Conservation (phyloP, 257 asterid species). For the Ocimum tenuiflorum region DNA sequence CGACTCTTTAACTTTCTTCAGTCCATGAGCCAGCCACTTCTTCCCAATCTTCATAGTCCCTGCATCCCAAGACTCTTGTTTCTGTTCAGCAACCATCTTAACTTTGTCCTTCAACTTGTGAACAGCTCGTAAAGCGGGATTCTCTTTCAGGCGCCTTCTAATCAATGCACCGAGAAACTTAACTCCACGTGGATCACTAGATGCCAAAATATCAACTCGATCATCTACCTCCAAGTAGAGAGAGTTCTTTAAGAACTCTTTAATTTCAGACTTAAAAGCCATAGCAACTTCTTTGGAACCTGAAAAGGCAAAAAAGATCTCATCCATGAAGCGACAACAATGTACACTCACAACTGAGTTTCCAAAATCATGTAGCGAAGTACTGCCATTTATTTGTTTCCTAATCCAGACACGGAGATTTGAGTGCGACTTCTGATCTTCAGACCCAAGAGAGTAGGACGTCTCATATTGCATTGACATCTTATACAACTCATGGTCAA, state of each 20-base stretch:
- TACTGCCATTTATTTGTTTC: constrained; percentile 55
- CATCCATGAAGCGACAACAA: constrained; percentile 91
- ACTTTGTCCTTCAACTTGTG: constrained; percentile 85
- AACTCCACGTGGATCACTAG: constrained; percentile 44
- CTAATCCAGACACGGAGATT: constrained; percentile 86
- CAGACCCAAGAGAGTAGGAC: constrained; percentile 25
- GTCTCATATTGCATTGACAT: constrained; percentile 83
- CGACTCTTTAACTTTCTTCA: constrained; percentile 88
- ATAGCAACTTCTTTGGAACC: constrained; percentile 68
- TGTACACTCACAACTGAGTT: constrained; percentile 48
- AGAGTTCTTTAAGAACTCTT: constrained; percentile 44
- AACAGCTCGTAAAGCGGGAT: constrained; percentile 57
- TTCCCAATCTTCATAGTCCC: constrained; percentile 71
- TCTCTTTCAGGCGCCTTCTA: constrained; percentile 50
- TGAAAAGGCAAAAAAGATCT: constrained; percentile 61
- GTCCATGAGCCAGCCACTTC: constrained; percentile 84
- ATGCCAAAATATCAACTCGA: constrained; percentile 42
- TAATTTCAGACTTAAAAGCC: constrained; percentile 52
- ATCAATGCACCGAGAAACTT: constrained; percentile 68
- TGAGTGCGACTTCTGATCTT: constrained; percentile 38
- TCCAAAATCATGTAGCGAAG: constrained; percentile 9
- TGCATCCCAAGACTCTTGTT: constrained; percentile 68
- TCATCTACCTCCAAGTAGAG: constrained; percentile 51
- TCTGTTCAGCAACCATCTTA: constrained; percentile 54
- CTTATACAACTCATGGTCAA: constrained; percentile 66